Evolutionary conservation across 495 filamentous ascomycete species (phyloP).

Genomic region (Lasiosphaeria hispida): DNA sequence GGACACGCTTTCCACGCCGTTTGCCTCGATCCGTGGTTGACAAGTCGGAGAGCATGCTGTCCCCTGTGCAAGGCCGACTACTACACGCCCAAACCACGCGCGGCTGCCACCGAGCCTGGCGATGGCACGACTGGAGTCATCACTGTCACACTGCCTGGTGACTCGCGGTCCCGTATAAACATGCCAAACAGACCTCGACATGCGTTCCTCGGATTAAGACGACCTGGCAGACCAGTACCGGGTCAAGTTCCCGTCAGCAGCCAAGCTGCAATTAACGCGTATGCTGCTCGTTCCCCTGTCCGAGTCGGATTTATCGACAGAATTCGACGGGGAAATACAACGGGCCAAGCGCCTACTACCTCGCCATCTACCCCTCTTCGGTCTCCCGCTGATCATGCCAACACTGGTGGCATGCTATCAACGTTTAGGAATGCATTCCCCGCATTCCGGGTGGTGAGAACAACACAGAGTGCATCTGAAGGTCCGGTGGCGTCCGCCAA

Average conservation of each 20-base stretch:
- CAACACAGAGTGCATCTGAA: slow-evolving; percentile 1
- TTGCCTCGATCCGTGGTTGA: slow-evolving; percentile 96
- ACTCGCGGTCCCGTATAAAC: slow-evolving; percentile 40
- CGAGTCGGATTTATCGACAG: slow-evolving; percentile 5
- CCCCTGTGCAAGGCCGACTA: slow-evolving; percentile 97
- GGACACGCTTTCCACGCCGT: slow-evolving; percentile 94
- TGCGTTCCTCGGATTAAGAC: slow-evolving; percentile 28
- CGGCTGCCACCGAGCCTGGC: slow-evolving; percentile 34
- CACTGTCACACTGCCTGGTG: slow-evolving; percentile 22
- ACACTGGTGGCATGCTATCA: slow-evolving; percentile 14
- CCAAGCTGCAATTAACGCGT: neutral
- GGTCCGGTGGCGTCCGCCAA: slow-evolving; percentile 14
- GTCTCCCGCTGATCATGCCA: neutral
- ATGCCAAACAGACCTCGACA: slow-evolving; percentile 31
- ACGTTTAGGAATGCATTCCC: slow-evolving; percentile 18
- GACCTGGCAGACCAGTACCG: slow-evolving; percentile 8
- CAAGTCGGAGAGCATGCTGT: slow-evolving; percentile 87
- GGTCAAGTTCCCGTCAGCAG: neutral
- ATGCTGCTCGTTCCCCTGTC: neutral
- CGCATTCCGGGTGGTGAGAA: slow-evolving; percentile 10
- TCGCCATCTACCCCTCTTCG: slow-evolving; percentile 2
- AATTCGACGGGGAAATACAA: neutral
- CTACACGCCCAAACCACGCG: slow-evolving; percentile 81
- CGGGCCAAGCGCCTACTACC: neutral
- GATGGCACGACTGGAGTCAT: slow-evolving; percentile 26